Percentiles rank a stretch among this genome's conserved stretches.
phyloP scores from a whole-genome alignment of 371 early-diverging fungal genomes.

The Coemansia sp. region DNA sequence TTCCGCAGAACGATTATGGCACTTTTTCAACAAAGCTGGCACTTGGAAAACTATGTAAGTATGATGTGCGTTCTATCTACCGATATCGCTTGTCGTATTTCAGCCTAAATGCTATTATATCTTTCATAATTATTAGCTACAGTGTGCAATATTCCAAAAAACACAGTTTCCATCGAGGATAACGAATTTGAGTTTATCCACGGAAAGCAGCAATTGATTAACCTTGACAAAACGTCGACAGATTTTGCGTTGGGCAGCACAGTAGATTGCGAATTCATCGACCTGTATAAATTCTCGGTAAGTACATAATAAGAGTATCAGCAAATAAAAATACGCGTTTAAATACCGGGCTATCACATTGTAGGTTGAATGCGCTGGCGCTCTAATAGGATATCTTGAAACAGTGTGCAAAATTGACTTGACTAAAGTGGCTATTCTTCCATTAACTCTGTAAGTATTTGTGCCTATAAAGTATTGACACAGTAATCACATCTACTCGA shows the following conservation, averaged over 20 bases:
- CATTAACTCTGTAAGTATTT: constrained; percentile 18
- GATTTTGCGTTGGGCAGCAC: too few relatives aligned
- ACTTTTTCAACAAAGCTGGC: constrained; percentile 9
- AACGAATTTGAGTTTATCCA: constrained; percentile 4
- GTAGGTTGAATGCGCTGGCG: constrained; percentile 44
- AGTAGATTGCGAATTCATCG: background rate
- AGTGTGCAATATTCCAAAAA: background rate
- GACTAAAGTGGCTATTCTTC: background rate
- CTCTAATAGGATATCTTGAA: constrained; percentile 27
- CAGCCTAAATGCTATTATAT: background rate
- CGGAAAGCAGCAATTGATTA: background rate
- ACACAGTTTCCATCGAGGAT: background rate
- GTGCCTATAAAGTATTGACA: background rate
- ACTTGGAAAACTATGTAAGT: constrained; percentile 17
- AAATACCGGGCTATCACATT: background rate
- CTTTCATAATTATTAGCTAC: constrained; percentile 5
- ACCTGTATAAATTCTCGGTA: constrained; percentile 6
- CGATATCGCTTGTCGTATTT: background rate
- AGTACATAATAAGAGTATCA: background rate
- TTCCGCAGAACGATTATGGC: constrained; percentile 4
- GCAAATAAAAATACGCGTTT: background rate
- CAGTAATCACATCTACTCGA: background rate
- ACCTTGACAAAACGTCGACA: too few relatives aligned
- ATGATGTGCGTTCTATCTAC: background rate
- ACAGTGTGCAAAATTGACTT: background rate